Percentiles rank a stretch among this genome's conserved stretches.
phyloP scores from a whole-genome alignment of 306 rosid species.

The Cicer bijugum region DNA sequence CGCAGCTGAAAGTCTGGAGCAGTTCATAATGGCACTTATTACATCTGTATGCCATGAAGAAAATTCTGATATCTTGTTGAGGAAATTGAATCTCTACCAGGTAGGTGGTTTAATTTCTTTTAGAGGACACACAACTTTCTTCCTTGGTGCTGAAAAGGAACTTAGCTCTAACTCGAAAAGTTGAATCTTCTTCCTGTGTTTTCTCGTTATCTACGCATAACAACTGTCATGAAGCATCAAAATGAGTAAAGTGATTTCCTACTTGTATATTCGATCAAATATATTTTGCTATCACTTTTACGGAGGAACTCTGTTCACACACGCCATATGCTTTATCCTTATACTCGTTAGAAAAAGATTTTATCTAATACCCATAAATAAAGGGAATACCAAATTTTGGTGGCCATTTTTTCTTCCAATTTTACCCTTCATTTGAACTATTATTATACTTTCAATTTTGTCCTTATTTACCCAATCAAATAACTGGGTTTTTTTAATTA shows the following conservation, averaged over 20 bases:
- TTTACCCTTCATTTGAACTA: too few species aligned
- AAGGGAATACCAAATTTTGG: too few species aligned
- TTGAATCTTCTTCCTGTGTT: slow-evolving; percentile 35
- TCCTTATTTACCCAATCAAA: too few species aligned
- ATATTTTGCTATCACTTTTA: slow-evolving; percentile 26
- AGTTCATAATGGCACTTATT: slow-evolving; percentile 74
- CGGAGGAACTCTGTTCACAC: not conserved
- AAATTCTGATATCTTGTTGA: slow-evolving; percentile 71
- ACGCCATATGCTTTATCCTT: slow-evolving; percentile 25
- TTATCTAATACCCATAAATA: not conserved
- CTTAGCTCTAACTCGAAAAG: slow-evolving; percentile 25
- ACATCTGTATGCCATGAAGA: slow-evolving; percentile 75
- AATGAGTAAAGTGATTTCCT: slow-evolving; percentile 10
- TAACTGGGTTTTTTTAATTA: too few species aligned
- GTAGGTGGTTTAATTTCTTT: slow-evolving; percentile 49
- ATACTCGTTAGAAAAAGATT: not conserved
- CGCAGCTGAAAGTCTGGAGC: slow-evolving; percentile 93
- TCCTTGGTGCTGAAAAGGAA: slow-evolving; percentile 28
- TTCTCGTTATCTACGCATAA: slow-evolving; percentile 5
- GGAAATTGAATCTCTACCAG: slow-evolving; percentile 81
- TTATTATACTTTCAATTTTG: too few species aligned
- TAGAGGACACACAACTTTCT: not conserved
- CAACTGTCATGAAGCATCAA: slow-evolving; percentile 21
- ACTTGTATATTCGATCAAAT: slow-evolving; percentile 30
- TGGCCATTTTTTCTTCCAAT: too few species aligned